phyloP scores from a whole-genome alignment of 345 rosid genomes.

The Gossypium herbaceum region DNA sequence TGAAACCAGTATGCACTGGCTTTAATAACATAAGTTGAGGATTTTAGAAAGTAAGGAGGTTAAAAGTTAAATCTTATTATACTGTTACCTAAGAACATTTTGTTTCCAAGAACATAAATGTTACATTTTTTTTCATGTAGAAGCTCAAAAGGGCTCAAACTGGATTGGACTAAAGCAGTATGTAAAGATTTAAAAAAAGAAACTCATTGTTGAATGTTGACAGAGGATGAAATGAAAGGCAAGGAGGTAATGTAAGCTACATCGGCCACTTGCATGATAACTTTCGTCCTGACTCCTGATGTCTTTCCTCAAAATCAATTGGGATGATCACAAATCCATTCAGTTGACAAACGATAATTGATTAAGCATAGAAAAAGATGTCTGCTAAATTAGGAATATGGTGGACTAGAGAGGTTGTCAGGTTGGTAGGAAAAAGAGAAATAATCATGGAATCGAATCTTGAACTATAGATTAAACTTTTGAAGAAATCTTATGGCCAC shows the following conservation, averaged over 20 bases:
- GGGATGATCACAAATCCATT: neutral
- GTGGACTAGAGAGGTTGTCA: neutral
- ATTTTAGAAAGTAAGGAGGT: neutral
- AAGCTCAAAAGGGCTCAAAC: neutral
- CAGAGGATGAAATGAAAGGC: neutral
- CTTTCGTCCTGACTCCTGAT: neutral
- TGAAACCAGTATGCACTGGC: neutral
- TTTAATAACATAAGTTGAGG: slow-evolving; percentile 6
- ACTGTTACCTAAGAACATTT: neutral
- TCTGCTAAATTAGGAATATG: neutral
- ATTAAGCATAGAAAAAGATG: neutral
- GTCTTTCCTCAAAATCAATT: neutral
- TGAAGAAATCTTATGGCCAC: neutral
- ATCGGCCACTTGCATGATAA: neutral
- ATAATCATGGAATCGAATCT: neutral
- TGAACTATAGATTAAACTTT: neutral
- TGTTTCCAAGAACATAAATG: neutral
- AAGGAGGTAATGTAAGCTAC: neutral
- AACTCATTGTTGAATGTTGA: neutral
- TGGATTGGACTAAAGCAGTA: neutral
- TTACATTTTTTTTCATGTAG: neutral
- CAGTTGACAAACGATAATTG: neutral
- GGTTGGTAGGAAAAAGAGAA: neutral
- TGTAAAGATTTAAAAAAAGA: neutral
- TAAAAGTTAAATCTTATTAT: neutral